These are phyloP conservation scores for Mortierella sp. DNA, from an alignment of 371 early-diverging fungal genomes.

Conservation along the genomic window DNA sequence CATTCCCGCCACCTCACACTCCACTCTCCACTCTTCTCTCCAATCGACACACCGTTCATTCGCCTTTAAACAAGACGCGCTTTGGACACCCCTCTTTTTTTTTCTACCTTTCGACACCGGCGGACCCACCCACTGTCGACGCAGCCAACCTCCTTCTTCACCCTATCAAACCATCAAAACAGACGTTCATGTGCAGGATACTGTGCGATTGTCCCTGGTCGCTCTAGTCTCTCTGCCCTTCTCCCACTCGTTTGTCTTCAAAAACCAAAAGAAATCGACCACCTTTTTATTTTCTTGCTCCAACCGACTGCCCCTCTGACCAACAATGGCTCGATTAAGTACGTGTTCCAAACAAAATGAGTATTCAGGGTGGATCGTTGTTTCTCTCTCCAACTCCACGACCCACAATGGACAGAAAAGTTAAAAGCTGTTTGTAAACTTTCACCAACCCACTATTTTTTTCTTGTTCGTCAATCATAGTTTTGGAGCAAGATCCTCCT, in stretches of 20 bases:
- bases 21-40: neutral
- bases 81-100: neutral
- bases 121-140: neutral
- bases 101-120: neutral
- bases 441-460: neutral
- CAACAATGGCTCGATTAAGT: slow-evolving; percentile 3
- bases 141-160: neutral
- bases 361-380: neutral
- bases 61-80: neutral
- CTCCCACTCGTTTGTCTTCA: neutral
- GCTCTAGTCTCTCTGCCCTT: neutral
- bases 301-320: neutral
- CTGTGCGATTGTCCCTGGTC: slow-evolving; percentile 8
- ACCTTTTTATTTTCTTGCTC: neutral
- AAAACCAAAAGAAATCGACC: neutral
- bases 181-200: neutral
- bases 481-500: slow-evolving; percentile 53
- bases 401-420: neutral
- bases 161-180: neutral
- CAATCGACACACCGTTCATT: neutral
- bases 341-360: neutral
- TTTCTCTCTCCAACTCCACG: neutral
- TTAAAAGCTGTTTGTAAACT: neutral
- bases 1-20: neutral
- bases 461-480: slow-evolving; percentile 11